Conservation (phyloP, 345 rosid genomes). For the Populus pruinosa region DNA sequence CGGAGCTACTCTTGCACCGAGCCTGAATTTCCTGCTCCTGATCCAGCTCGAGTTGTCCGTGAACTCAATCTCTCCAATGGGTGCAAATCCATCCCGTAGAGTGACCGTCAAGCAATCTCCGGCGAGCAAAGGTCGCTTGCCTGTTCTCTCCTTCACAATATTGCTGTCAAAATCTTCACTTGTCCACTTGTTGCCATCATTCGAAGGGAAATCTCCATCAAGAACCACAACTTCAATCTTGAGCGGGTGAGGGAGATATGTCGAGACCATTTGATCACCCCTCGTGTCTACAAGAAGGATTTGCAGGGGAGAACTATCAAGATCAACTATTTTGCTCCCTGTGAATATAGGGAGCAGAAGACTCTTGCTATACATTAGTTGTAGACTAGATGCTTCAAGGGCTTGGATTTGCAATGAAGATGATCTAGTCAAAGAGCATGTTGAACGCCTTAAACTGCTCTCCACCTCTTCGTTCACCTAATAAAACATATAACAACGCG, state of each 20-base stretch:
- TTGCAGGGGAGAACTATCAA: conserved; percentile 45
- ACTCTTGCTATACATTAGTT: conserved; percentile 29
- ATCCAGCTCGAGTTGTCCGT: conserved; percentile 96
- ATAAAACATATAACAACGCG: not conserved
- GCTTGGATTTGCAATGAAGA: conserved; percentile 47
- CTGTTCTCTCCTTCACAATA: conserved; percentile 67
- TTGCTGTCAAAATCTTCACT: conserved; percentile 54
- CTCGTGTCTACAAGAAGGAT: conserved; percentile 43
- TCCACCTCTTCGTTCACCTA: conserved; percentile 86
- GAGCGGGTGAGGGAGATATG: conserved; percentile 43
- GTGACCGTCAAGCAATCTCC: conserved; percentile 57
- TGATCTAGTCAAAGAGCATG: conserved; percentile 35
- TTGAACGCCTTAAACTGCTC: conserved; percentile 32
- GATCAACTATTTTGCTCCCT: conserved; percentile 58
- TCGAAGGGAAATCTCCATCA: conserved; percentile 68
- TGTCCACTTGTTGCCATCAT: conserved; percentile 47
- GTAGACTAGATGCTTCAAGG: conserved; percentile 40
- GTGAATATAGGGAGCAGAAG: conserved; percentile 56
- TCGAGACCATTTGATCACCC: conserved; percentile 11
- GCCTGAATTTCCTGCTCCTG: conserved; percentile 69
- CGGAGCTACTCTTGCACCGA: conserved; percentile 60
- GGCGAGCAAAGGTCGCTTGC: conserved; percentile 83
- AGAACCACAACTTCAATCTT: conserved; percentile 71
- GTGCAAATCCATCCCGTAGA: conserved; percentile 50
- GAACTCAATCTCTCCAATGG: conserved; percentile 60